These are phyloP conservation scores for Symbiodinium natans DNA, from an alignment of 73 alveolate genomes.

Conservation along the genomic window DNA sequence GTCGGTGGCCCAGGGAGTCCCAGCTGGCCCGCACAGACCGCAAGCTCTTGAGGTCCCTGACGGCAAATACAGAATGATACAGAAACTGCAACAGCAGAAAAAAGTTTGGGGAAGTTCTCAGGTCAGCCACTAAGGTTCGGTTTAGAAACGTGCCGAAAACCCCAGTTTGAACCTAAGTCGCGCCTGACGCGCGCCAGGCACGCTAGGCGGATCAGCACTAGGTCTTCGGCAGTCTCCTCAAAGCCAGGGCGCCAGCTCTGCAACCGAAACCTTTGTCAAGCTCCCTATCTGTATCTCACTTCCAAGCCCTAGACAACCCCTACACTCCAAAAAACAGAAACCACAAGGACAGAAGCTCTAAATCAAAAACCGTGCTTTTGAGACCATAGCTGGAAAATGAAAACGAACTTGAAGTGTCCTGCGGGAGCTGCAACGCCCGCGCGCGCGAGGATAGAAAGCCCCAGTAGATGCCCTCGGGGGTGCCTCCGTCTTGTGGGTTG, in stretches of 20 bases:
- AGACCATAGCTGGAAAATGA: no score
- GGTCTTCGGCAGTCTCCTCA: slow-evolving; percentile 22
- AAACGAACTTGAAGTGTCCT: not conserved
- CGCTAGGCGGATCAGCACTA: slow-evolving; percentile 57
- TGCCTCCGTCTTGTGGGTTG: no score
- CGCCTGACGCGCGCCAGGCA: slow-evolving; percentile 38
- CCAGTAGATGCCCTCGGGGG: slow-evolving; percentile 74
- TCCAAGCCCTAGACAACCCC: not conserved
- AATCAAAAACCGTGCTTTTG: no score
- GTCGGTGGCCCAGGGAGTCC: not conserved
- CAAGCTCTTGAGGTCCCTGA: not conserved
- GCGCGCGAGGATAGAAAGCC: slow-evolving; percentile 69
- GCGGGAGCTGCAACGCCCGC: not conserved
- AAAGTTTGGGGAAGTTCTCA: no score
- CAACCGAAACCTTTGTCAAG: not conserved
- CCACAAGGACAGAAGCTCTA: no score
- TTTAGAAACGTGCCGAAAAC: no score
- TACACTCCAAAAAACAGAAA: no score
- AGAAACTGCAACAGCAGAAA: no score
- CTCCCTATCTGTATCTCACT: no score
- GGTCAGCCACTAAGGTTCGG: no score
- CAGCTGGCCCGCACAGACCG: not conserved
- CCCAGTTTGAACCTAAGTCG: no score
- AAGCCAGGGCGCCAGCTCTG: not conserved
- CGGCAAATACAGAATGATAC: no score